Percentiles rank a stretch among this genome's conserved stretches.
Evolutionary conservation across 352 stramenopile genomes (phyloP).

Genomic region (Pythium phragmiticola): DNA sequence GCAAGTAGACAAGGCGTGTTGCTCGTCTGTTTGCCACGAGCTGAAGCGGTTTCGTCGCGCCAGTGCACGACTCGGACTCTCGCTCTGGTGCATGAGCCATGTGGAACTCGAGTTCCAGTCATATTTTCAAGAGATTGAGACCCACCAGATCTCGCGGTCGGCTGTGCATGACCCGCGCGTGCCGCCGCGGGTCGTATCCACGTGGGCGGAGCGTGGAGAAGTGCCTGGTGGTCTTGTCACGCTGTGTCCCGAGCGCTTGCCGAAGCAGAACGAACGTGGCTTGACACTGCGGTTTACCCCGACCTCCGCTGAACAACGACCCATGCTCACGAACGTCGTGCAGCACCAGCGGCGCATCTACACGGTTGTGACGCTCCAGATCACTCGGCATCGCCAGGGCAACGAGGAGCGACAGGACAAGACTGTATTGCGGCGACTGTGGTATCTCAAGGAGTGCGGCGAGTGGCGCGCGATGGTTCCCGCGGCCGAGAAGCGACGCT

Average conservation of each 20-base stretch:
- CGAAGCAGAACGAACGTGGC: slow-evolving; percentile 24
- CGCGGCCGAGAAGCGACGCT: slow-evolving; percentile 32
- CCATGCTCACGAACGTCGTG: slow-evolving; percentile 64
- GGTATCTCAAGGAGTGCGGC: slow-evolving; percentile 59
- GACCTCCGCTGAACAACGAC: slow-evolving; percentile 24
- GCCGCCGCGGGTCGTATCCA: slow-evolving; percentile 46
- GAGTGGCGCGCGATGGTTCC: slow-evolving; percentile 46
- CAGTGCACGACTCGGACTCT: slow-evolving; percentile 35
- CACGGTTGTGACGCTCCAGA: slow-evolving; percentile 48
- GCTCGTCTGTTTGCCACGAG: slow-evolving; percentile 16
- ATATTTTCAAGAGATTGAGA: slow-evolving; percentile 53
- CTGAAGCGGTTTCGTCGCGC: slow-evolving; percentile 28
- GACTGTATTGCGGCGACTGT: slow-evolving; percentile 36
- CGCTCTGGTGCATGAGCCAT: slow-evolving; percentile 30
- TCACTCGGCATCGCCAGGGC: slow-evolving; percentile 14
- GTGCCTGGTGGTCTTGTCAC: slow-evolving; percentile 27
- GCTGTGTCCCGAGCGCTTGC: slow-evolving; percentile 14
- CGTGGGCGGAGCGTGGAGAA: slow-evolving; percentile 55
- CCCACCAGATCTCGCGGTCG: slow-evolving; percentile 43
- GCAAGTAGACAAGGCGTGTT: slow-evolving; percentile 30
- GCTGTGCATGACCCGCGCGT: slow-evolving; percentile 45
- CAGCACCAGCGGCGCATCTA: slow-evolving; percentile 54
- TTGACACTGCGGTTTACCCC: slow-evolving; percentile 17
- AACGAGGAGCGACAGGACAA: neutral
- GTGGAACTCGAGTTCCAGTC: slow-evolving; percentile 44